A percentile compares a stretch with the other conserved stretches of the same genome.
These are phyloP conservation scores for Daldinia bambusicola DNA, from an alignment of 495 filamentous ascomycete species.

Conservation along the genomic window DNA sequence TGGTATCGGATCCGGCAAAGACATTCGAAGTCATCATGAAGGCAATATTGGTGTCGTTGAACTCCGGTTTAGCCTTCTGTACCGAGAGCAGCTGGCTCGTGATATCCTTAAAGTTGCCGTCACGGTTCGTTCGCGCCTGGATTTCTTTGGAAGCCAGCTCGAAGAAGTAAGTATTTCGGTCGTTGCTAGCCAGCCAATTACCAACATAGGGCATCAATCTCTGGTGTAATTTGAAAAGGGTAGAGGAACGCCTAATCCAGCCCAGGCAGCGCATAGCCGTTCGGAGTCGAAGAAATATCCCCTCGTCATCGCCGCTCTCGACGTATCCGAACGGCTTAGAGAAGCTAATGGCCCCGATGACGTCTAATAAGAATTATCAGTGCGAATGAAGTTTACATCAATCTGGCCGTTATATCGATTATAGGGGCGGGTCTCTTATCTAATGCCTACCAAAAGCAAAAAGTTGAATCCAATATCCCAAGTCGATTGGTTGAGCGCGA, in stretches of 20 bases:
- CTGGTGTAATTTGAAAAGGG: not conserved
- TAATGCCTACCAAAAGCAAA: slow-evolving; percentile 7
- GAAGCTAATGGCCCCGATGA: slow-evolving; percentile 29
- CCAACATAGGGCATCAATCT: not conserved
- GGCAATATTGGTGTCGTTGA: slow-evolving; percentile 1
- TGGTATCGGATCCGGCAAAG: slow-evolving; percentile 2
- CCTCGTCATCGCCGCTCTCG: slow-evolving; percentile 4
- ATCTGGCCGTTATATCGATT: not conserved
- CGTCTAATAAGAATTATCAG: slow-evolving; percentile 15
- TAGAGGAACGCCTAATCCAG: not conserved
- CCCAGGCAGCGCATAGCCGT: not conserved
- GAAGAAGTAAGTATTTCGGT: slow-evolving; percentile 1
- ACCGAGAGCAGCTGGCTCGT: not conserved
- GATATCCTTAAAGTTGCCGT: not conserved
- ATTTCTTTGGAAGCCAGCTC: not conserved
- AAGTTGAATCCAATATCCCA: slow-evolving; percentile 1
- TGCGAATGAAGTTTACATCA: not conserved
- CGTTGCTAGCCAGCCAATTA: not conserved
- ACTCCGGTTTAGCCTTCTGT: slow-evolving; percentile 1
- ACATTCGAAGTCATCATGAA: slow-evolving; percentile 7
- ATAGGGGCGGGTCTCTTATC: not conserved
- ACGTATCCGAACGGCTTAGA: slow-evolving; percentile 26
- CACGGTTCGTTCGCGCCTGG: not conserved
- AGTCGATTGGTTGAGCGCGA: not conserved
- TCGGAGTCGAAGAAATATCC: slow-evolving; percentile 6